Percentiles rank a stretch among this genome's conserved stretches.
These are phyloP conservation scores for Exophiala bonariae DNA, from an alignment of 2,329 filamentous ascomycete genomes.

Conservation along the genomic window DNA sequence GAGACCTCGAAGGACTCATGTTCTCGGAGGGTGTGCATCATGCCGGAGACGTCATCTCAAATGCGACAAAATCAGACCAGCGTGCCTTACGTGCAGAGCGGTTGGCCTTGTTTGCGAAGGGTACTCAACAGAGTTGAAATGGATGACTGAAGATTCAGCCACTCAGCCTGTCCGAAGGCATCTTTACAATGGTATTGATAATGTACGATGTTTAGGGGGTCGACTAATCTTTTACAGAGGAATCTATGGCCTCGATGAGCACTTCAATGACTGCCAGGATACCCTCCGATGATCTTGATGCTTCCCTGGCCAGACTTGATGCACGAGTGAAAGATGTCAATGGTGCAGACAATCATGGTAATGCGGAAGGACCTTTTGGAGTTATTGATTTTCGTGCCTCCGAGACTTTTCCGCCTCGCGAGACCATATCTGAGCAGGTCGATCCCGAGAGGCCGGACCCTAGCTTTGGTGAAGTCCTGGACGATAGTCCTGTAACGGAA, in stretches of 20 bases:
- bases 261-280: constrained; percentile 29
- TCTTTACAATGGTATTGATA: constrained; percentile 33
- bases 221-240: constrained; percentile 24
- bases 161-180: constrained; percentile 27
- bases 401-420: background rate
- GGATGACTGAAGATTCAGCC: constrained; percentile 30
- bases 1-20: constrained; percentile 26
- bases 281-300: constrained; percentile 34
- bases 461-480: constrained; percentile 19
- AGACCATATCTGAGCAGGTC: background rate
- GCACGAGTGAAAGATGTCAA: constrained; percentile 28
- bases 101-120: constrained; percentile 34
- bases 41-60: constrained; percentile 38
- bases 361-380: constrained; percentile 34
- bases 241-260: constrained; percentile 35
- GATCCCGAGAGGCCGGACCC: background rate
- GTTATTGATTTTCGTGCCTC: constrained; percentile 30
- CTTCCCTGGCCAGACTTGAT: constrained; percentile 35
- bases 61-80: constrained; percentile 37
- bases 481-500: constrained; percentile 26
- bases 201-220: background rate
- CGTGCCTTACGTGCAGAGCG: constrained; percentile 33
- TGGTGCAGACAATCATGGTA: constrained; percentile 18
- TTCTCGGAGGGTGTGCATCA: constrained; percentile 36
- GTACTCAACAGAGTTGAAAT: constrained; percentile 33